Evolutionary conservation across 805 yeast species (phyloP), one percentile per base, ranked within the genome.

Genomic region (Torulaspora delbrueckii): DNA sequence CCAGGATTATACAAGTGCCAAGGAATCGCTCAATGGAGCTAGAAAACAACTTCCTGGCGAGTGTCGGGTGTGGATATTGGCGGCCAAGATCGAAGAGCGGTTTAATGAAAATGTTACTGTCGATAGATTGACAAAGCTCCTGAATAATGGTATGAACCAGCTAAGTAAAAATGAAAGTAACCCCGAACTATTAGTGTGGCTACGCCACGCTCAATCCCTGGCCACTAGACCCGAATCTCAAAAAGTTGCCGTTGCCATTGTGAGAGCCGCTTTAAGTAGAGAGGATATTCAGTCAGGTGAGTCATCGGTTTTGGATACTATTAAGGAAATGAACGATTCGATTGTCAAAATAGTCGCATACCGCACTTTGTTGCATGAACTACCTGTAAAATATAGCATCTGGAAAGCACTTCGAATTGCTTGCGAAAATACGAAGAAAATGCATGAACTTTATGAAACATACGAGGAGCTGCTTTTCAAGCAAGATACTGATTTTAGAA

Each of bases 1-100:
- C 9, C 68, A 66, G 43, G 58, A 62, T 2, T 68, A 71, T 46
- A 56, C 63, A 5, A 78, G 75, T 8, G 82, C 90, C 0, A 77
- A 77, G 51, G 58, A 65, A 14, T 68, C 79, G 0, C 65, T 89
- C 26, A 79, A 79, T 52, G 64, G 59, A 24, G 95, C 95, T 0
- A 69, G 90, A 50, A 78, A 78, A 44, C 59, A 64, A 0, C 60
- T 83, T 10, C 72, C 74, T 3, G 68, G 71, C 3, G 70, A 77
- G 7, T 64, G 71, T 37, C 70, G 70, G 27, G 71, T 88, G 1
- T 87, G 95, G 91, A 65, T 87, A 2, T 70, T 81, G 0, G 88
- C 88, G 1, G 74, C 81, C 1, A 76, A 80, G 51, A 58, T 88
- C 10, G 95, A 87, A 61, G 91, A 72, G 46, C 58, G 65, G 1